phyloP scores from a whole-genome alignment of 2,329 filamentous ascomycete species.

The Paracoccidioides brasiliensis region DNA sequence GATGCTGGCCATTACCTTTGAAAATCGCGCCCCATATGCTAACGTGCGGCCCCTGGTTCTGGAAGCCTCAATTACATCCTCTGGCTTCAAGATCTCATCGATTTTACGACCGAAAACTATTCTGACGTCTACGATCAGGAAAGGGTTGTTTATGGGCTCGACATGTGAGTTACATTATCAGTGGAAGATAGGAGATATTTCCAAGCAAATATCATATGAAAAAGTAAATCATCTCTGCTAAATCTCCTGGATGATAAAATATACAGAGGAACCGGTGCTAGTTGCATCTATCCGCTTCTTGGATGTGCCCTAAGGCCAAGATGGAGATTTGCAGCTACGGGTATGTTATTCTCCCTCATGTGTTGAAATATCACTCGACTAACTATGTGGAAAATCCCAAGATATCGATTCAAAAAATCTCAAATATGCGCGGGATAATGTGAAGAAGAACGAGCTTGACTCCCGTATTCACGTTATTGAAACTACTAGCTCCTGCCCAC shows the following conservation, averaged over 20 bases:
- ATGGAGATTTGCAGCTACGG: conserved; percentile 63
- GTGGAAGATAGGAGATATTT: not conserved
- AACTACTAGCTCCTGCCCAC: conserved; percentile 36
- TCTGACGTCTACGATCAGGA: conserved; percentile 40
- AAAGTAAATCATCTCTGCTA: conserved; percentile 3
- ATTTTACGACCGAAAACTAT: conserved; percentile 45
- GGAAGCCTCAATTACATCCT: conserved; percentile 72
- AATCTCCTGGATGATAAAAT: conserved; percentile 1
- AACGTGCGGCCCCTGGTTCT: too few species aligned
- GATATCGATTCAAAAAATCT: conserved; percentile 67
- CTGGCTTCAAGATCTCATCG: conserved; percentile 73
- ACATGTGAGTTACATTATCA: conserved; percentile 43
- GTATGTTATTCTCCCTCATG: conserved; percentile 22
- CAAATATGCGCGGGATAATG: conserved; percentile 52
- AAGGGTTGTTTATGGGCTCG: conserved; percentile 54
- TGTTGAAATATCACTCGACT: not conserved
- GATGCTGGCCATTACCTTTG: not conserved
- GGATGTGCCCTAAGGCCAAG: conserved; percentile 52
- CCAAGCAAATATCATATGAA: conserved; percentile 5
- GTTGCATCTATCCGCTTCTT: conserved; percentile 79
- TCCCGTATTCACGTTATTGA: conserved; percentile 51
- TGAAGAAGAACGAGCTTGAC: conserved; percentile 51
- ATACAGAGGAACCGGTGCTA: conserved; percentile 66
- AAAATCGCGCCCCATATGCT: not conserved
- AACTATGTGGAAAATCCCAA: conserved; percentile 12